Evolutionary conservation across 202 grass and related monocot species (phyloP), one percentile per base, ranked within the genome.

Genomic region (Zoysia matrella): DNA sequence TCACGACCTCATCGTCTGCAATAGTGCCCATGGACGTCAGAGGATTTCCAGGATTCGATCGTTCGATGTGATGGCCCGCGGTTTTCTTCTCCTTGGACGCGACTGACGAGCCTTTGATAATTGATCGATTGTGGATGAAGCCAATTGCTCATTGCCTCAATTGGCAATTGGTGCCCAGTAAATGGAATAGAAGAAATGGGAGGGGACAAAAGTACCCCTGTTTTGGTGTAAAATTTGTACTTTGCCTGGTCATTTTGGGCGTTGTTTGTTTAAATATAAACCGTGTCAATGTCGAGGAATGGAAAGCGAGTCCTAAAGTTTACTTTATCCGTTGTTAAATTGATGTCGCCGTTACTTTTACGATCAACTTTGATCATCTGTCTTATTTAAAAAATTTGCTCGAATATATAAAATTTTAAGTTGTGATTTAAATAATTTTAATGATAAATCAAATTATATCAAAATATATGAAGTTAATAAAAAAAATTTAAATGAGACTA

Each of bases 31-130:
- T 50, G 56, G 11, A 52, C 46, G 52, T 87, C 79, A 67, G 70
- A 52, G 53, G 84, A 80, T 80, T 60, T 50, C 44, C 22, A 60
- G 52, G 69, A 49, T 41, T 44, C 52, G 65, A 81, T 67, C 67
- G 5, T 22, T 7, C 54, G 82, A 81, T 45, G 72, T 80, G 82
- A 77, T 51, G 52, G 1, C 10, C 72, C 0, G 15, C 44, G 47
- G 8, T 65, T 71, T 84, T 76, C 50, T 72, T 80, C 69, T 11
- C 43, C 18, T 41, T 52, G 47, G 69, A 41, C 56, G 6, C 11
- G 57, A 15, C 3, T 10, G n/a, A 5, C 8, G 65, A 42, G 39
- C 67, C 41, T 69, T 69, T 58, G 65, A 14, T 49, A 8, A 11
- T 12, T 52, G 52, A 18, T 36, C 30, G 30, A 22, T 14, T 48